Evolutionary conservation across 805 yeast species (phyloP), one percentile per base, ranked within the genome.

Genomic region (Pichia phayaonensis): DNA sequence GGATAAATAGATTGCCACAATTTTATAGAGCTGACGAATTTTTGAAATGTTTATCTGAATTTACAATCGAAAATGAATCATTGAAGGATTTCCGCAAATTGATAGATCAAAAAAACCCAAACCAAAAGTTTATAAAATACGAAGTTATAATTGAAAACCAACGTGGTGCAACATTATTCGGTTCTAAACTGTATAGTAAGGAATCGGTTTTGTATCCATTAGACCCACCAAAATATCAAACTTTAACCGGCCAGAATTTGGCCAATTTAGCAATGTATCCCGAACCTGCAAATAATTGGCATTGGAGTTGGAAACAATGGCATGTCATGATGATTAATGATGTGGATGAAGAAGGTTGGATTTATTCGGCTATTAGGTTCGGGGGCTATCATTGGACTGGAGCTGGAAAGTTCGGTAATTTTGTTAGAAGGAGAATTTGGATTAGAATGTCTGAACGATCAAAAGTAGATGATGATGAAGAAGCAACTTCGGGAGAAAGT

Each of bases 291-390:
- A 60, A 69, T 31, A 58, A 66, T 46, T 79, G 83, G 84, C 51
- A 56, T 46, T 79, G 84, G 84, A 57, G 67, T 22, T 79, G 84
- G 84, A 67, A 66, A n/a, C 59, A 59, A 41, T 78, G 83, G 83
- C 74, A 76, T 51, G 71, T 76, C 4, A 58, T 77, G 51, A 78
- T 77, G 83, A 63, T 72, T 42, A 68, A 70, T 45, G 82, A 79
- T 55, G 80, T 77, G 29, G 84, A 79, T 56, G 82, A 78, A 53
- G 75, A 74, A 53, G 84, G 84, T 3, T 79, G 83, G 82, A 62
- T 73, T 4, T 79, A 79, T 55, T 70, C 77, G 40, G 54, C 60
- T n/a, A 45, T 71, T 2, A 56, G 72, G 18, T 76, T 75, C 59
- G 67, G 66, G 13, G 66, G 74, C 46, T 60, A 59, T 43, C 59